These are phyloP conservation scores for Tolypocladium ovalisporum DNA, from an alignment of 2,329 filamentous ascomycete genomes.

Conservation along the genomic window DNA sequence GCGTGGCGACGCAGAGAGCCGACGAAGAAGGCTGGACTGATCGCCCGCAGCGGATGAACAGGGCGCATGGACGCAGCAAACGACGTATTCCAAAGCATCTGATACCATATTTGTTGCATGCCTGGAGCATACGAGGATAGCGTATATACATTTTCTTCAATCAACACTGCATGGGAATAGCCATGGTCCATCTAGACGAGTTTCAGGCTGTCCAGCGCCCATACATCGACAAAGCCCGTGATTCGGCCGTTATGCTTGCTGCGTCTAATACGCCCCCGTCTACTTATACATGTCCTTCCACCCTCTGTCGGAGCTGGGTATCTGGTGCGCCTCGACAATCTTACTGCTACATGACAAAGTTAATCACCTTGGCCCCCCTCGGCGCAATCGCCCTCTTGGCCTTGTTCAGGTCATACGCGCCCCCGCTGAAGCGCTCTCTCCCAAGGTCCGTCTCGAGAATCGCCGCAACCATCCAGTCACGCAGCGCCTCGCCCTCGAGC, in stretches of 20 bases:
- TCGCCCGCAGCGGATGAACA: too few species aligned
- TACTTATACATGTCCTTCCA: not conserved
- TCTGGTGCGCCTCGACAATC: not conserved
- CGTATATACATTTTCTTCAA: not conserved
- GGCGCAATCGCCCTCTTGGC: conserved; percentile 59
- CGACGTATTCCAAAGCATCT: too few species aligned
- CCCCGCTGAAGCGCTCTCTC: conserved; percentile 39
- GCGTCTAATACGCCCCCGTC: not conserved
- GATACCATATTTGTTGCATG: not conserved
- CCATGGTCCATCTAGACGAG: not conserved
- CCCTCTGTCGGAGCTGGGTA: not conserved
- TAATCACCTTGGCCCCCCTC: conserved; percentile 56
- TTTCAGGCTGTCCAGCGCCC: not conserved
- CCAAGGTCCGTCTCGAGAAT: conserved; percentile 54
- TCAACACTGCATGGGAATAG: not conserved
- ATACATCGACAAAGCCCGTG: not conserved
- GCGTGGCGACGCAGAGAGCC: not conserved
- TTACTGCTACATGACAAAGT: conserved; percentile 49
- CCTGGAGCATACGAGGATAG: not conserved
- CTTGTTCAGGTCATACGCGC: conserved; percentile 31
- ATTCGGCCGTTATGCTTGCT: not conserved
- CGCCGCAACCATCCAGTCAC: conserved; percentile 49
- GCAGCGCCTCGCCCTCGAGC: conserved; percentile 32
- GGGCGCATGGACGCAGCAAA: not conserved
- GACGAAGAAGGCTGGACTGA: not conserved